Conservation (phyloP, 306 rosid genomes). For the Vigna angularis region DNA sequence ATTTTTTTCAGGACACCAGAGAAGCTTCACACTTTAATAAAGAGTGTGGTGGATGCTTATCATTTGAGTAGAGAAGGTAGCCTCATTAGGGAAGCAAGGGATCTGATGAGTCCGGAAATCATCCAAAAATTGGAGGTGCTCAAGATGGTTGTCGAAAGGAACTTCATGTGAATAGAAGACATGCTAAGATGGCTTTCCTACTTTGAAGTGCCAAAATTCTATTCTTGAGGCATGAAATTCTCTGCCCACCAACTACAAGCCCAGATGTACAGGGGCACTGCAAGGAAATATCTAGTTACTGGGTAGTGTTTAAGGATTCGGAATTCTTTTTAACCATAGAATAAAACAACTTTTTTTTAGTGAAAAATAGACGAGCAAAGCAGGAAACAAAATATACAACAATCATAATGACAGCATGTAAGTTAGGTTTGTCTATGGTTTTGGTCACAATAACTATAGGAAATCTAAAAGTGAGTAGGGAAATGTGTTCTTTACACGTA, state of each 20-base stretch:
- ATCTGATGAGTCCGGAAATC: conserved; percentile 85
- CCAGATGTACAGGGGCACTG: neutral
- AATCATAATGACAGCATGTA: conserved; percentile 1
- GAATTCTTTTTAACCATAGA: neutral
- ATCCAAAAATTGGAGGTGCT: conserved; percentile 76
- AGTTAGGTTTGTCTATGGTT: conserved; percentile 29
- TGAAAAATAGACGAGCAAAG: neutral
- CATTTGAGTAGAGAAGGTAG: conserved; percentile 83
- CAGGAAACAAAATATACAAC: conserved; percentile 23
- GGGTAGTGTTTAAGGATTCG: conserved; percentile 12
- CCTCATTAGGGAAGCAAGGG: conserved; percentile 85
- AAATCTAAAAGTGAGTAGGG: conserved; percentile 17
- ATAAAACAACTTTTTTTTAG: neutral
- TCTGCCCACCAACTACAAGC: conserved; percentile 33
- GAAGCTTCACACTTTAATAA: conserved; percentile 81
- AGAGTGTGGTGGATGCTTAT: conserved; percentile 76
- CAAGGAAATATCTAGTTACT: conserved; percentile 24
- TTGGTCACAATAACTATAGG: neutral
- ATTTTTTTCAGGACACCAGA: conserved; percentile 75
- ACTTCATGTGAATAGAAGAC: conserved; percentile 69
- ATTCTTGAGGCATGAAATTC: neutral
- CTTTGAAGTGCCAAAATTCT: neutral
- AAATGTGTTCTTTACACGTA: conserved; percentile 26
- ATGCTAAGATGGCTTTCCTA: conserved; percentile 28
- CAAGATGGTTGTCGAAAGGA: conserved; percentile 63